Percentiles rank a stretch among this genome's conserved stretches.
These are phyloP conservation scores for Xylariaceae sp. DNA, from an alignment of 2,329 filamentous ascomycete species.

Conservation along the genomic window DNA sequence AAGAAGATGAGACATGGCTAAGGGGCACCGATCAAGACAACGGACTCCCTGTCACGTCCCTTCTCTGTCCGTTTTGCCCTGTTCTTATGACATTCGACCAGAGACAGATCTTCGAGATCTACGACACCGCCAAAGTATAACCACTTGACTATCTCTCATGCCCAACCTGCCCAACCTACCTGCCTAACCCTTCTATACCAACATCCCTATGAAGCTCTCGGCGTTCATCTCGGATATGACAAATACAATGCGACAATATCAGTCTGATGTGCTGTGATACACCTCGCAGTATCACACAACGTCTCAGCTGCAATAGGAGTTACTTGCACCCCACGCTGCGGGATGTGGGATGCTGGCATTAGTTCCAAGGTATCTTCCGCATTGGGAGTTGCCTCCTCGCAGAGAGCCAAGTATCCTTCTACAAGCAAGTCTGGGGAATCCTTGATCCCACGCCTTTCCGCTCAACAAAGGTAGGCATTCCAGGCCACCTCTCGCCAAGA, in stretches of 20 bases:
- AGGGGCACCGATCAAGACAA: no score
- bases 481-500: conserved; percentile 2
- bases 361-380: no score
- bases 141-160: no score
- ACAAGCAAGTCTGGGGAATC: conserved; percentile 20
- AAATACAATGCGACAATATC: conserved; percentile 13
- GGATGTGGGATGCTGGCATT: not conserved
- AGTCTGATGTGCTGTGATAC: conserved; percentile 1
- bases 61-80: not conserved
- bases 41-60: no score
- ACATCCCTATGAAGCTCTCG: conserved; percentile 4
- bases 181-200: conserved; percentile 1
- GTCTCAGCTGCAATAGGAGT: no score
- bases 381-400: conserved; percentile 3
- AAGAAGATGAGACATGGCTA: conserved; percentile 1
- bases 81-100: not conserved
- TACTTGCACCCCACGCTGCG: conserved; percentile 5
- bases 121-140: conserved; percentile 14
- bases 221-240: conserved; percentile 18
- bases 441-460: no score
- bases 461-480: no score
- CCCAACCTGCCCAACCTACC: no score
- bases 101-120: conserved; percentile 7
- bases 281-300: not conserved
- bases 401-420: no score